These are phyloP conservation scores for Yarrowia sp. DNA, from an alignment of 805 yeast species.

Conservation along the genomic window DNA sequence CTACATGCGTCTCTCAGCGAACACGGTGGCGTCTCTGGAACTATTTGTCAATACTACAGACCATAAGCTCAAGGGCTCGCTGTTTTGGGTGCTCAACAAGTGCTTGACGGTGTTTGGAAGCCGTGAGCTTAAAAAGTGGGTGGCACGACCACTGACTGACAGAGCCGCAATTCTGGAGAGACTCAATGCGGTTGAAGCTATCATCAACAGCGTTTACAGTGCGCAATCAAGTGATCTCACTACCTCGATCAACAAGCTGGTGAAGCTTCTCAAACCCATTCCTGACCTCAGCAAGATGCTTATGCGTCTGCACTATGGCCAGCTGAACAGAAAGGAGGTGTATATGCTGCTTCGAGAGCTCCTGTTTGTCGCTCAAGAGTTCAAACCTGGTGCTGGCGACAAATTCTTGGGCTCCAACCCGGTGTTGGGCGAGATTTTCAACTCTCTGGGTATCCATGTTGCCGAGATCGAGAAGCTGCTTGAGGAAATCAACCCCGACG, in stretches of 20 bases:
- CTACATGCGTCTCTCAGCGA: constrained; percentile 65
- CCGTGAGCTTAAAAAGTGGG: constrained; percentile 73
- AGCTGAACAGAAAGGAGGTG: constrained; percentile 1
- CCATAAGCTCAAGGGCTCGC: constrained; percentile 64
- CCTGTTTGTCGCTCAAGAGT: constrained; percentile 23
- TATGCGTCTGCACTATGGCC: constrained; percentile 42
- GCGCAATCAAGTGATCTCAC: constrained; percentile 6
- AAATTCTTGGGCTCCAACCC: constrained; percentile 7
- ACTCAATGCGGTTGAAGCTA: constrained; percentile 59
- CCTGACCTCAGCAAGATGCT: constrained; percentile 27
- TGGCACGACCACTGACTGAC: constrained; percentile 70
- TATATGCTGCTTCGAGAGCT: constrained; percentile 28
- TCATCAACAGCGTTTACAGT: not conserved
- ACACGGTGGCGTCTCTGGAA: constrained; percentile 74
- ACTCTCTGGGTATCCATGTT: constrained; percentile 10
- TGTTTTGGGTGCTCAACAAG: constrained; percentile 81
- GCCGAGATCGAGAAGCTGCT: not conserved
- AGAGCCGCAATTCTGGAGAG: constrained; percentile 64
- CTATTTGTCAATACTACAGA: constrained; percentile 72
- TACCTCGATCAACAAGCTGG: constrained; percentile 46
- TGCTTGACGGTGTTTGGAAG: constrained; percentile 81
- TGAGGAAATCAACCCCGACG: constrained; percentile 37
- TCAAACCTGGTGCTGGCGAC: not conserved
- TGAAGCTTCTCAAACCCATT: constrained; percentile 47
- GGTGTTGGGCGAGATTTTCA: constrained; percentile 13